These are phyloP conservation scores for Podospora tetraspora DNA, from an alignment of 495 filamentous ascomycete genomes.

Conservation along the genomic window DNA sequence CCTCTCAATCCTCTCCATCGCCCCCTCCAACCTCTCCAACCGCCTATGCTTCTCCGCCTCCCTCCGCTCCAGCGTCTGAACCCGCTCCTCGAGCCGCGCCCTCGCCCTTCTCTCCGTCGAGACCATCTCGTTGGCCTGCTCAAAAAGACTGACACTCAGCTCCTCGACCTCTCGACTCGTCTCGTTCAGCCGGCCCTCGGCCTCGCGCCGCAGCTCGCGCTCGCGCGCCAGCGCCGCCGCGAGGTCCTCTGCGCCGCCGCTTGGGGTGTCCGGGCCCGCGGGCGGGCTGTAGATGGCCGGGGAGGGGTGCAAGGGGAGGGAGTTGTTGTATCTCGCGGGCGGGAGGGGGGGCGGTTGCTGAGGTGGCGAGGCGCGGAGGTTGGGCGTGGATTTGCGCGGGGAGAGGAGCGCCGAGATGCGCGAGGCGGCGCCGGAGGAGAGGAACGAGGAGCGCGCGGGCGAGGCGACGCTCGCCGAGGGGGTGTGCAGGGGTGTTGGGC, in stretches of 20 bases:
- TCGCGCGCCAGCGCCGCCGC: conserved; percentile 68
- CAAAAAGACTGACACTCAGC: conserved; percentile 76
- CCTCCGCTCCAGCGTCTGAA: conserved; percentile 61
- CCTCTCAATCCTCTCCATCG: conserved; percentile 71
- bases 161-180: conserved; percentile 84
- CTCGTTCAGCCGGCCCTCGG: conserved; percentile 66
- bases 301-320: conserved; percentile 17
- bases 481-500: conserved; percentile 10
- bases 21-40: conserved; percentile 69
- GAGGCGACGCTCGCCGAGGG: conserved; percentile 17
- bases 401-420: conserved; percentile 65
- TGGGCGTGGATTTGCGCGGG: conserved; percentile 47
- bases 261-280: conserved; percentile 12
- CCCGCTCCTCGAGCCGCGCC: conserved; percentile 70
- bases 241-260: conserved; percentile 47
- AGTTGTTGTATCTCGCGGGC: conserved; percentile 2
- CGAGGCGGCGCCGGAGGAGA: conserved; percentile 36
- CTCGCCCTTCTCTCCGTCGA: conserved; percentile 77
- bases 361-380: conserved; percentile 44
- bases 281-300: conserved; percentile 18
- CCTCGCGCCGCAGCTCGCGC: conserved; percentile 61
- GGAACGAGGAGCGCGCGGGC: conserved; percentile 38
- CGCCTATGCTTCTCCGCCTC: conserved; percentile 66
- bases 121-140: conserved; percentile 97
- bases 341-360: conserved; percentile 18